Conservation (phyloP, 164 flowering plant genomes). For the Umbilicus rupestris region DNA sequence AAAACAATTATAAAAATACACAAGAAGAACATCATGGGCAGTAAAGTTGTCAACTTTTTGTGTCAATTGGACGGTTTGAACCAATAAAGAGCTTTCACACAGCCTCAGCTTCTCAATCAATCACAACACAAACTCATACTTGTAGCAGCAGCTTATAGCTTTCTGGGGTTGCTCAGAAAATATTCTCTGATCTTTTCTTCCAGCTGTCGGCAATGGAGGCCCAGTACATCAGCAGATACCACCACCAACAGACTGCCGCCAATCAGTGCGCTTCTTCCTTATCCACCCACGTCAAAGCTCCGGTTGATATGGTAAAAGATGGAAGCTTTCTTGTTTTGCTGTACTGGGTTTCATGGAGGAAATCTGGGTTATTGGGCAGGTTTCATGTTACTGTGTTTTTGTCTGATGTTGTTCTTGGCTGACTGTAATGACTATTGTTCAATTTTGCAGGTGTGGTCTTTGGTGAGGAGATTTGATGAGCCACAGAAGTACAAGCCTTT, state of each 20-base stretch:
- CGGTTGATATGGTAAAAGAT: constrained; percentile 17
- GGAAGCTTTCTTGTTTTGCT: neutral
- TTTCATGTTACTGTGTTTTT: neutral
- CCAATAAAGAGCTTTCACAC: constrained; percentile 2
- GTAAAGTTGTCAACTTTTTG: constrained; percentile 8
- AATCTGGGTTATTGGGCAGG: neutral
- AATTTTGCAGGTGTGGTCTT: constrained; percentile 26
- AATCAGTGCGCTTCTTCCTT: constrained; percentile 17
- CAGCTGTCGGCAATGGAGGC: constrained; percentile 2
- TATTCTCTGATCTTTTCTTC: neutral
- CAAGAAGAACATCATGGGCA: neutral
- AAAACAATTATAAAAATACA: too few species aligned
- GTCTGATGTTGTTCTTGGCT: neutral
- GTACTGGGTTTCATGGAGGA: neutral
- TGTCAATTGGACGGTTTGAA: constrained; percentile 7
- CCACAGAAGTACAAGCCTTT: constrained; percentile 48
- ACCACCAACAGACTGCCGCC: constrained; percentile 10
- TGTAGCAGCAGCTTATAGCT: neutral
- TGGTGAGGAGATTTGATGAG: constrained; percentile 53
- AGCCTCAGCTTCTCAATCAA: neutral
- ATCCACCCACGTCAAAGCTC: constrained; percentile 17
- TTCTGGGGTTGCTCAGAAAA: neutral
- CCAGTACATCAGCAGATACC: constrained; percentile 15
- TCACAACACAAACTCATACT: constrained; percentile 2
- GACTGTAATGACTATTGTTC: neutral